Base-by-base conservation (phyloP, 805 yeast genomes). In the Lipomyces yamadae region DNA sequence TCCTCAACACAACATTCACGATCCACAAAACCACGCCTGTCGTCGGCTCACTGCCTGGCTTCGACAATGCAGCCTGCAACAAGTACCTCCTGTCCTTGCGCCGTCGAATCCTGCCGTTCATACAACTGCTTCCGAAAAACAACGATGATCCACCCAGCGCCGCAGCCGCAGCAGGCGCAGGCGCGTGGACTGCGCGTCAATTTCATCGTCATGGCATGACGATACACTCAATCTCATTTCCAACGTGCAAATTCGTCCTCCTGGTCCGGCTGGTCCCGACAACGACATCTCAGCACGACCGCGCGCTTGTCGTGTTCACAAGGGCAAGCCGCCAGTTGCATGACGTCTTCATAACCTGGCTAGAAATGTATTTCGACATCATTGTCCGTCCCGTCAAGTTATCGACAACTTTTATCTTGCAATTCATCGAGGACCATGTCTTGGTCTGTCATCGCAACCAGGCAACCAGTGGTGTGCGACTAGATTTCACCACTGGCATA, bases 351-450 rank as follows among this genome's bases (percentile, higher is more conserved):
- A 11, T 33, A 18, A 50, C 29, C 6, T 67, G 70, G 70, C n/a
- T 67, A 18, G 68, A 67, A 32, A 34, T 54, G 37, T 60, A 45
- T 32, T 67, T 61, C 37, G 70, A 67, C 32, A 52, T 58, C 4
- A 33, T 45, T 1, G 58, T 64, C 29, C 61, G 62, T 6, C 59
- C 58, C 15, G 50, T 65, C 13, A 37, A 15, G 7, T 33, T 67
- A 13, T 45, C 58, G 0, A n/a, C 65, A 4, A 32, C 32, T 3
- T 32, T 61, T 18, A 6, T 65, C 30, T 53, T 56, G n/a, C 45
- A 50, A 15, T 65, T 61, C 56, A 32, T 61, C n/a, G 66, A 67
- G 33, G 60, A 60, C 13, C 63, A 55, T 37, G 56, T 66, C 5
- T 13, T 39, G 11, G 48, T 15, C 8, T 39, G 56, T 15, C 18